These are phyloP conservation scores for Aspergillus haitiensis DNA, from an alignment of 495 filamentous ascomycete genomes.

Conservation along the genomic window DNA sequence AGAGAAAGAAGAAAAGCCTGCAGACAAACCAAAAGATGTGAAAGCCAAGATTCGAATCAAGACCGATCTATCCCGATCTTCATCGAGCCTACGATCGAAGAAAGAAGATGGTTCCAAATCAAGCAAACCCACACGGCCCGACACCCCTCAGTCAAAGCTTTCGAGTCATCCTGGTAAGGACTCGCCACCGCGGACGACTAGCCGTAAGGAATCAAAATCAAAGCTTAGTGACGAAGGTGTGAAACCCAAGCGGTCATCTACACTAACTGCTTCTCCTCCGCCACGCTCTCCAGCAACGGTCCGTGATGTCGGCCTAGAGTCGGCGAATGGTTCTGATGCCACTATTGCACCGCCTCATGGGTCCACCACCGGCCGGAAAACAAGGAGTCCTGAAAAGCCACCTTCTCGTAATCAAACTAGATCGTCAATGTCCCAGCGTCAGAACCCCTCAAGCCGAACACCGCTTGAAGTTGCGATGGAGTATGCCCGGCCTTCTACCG, in stretches of 20 bases:
- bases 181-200: slow-evolving; percentile 34
- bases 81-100: slow-evolving; percentile 44
- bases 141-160: slow-evolving; percentile 45
- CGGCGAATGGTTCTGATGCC: slow-evolving; percentile 59
- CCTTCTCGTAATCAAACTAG: slow-evolving; percentile 44
- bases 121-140: slow-evolving; percentile 40
- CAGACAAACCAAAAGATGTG: slow-evolving; percentile 37
- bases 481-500: slow-evolving; percentile 41
- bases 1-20: slow-evolving; percentile 41
- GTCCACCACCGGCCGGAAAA: slow-evolving; percentile 45
- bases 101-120: slow-evolving; percentile 41
- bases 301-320: slow-evolving; percentile 43
- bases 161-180: slow-evolving; percentile 35
- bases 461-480: slow-evolving; percentile 43
- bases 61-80: slow-evolving; percentile 44
- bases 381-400: slow-evolving; percentile 40
- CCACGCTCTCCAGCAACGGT: slow-evolving; percentile 40
- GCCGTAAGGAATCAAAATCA: slow-evolving; percentile 37
- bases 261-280: slow-evolving; percentile 36
- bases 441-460: slow-evolving; percentile 22
- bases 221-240: slow-evolving; percentile 36
- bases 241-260: slow-evolving; percentile 37
- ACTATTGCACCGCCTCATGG: slow-evolving; percentile 65
- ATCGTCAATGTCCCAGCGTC: slow-evolving; percentile 39
- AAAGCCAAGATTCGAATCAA: slow-evolving; percentile 43